Evolutionary conservation across 352 stramenopile genomes (phyloP).

Genomic region (Phytopythium montanum): DNA sequence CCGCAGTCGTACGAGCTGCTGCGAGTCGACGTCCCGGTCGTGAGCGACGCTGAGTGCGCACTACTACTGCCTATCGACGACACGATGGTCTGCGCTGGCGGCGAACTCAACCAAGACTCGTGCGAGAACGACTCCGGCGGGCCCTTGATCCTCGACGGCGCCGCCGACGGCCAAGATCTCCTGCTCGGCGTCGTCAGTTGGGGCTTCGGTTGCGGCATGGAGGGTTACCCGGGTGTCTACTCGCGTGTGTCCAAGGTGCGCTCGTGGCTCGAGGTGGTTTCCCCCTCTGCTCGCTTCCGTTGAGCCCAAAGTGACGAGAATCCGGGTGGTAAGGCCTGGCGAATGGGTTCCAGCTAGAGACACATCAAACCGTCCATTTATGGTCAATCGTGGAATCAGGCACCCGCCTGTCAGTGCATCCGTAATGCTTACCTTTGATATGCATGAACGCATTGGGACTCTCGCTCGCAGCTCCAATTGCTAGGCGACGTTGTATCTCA

Average conservation of each 20-base stretch:
- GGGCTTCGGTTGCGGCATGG: constrained; percentile 48
- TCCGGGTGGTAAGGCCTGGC: neutral
- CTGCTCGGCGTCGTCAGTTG: constrained; percentile 62
- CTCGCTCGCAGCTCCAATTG: no score
- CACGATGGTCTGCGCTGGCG: constrained; percentile 56
- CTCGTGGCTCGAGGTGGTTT: constrained; percentile 39
- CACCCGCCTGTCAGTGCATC: no score
- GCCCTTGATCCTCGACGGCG: constrained; percentile 34
- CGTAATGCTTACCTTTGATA: no score
- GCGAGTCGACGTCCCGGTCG: constrained; percentile 33
- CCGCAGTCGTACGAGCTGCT: constrained; percentile 32
- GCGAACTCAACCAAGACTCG: constrained; percentile 31
- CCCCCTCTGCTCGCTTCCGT: constrained; percentile 11
- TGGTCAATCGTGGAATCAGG: no score
- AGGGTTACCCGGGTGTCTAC: constrained; percentile 54
- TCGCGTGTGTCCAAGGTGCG: constrained; percentile 38
- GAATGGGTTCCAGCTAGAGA: neutral
- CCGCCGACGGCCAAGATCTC: constrained; percentile 21
- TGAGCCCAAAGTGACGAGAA: constrained; percentile 5
- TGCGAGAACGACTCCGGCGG: constrained; percentile 63
- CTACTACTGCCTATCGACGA: constrained; percentile 22
- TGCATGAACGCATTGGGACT: no score
- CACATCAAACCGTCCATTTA: no score
- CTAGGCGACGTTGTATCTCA: no score
- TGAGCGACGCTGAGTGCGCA: constrained; percentile 35